Conservation (phyloP, 148 eudicot species). For the Suaeda aralocaspica region DNA sequence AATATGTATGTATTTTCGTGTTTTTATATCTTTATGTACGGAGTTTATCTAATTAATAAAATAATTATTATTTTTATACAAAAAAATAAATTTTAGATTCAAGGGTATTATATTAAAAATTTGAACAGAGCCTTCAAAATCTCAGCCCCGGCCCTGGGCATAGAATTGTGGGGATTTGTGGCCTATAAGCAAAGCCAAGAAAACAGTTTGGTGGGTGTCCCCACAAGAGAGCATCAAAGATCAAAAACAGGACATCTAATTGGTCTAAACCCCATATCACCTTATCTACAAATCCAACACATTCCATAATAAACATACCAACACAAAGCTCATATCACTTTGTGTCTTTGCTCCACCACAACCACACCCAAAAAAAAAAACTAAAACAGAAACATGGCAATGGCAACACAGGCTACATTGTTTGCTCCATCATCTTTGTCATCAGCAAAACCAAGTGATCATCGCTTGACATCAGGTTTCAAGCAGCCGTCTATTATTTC, state of each 20-base stretch:
- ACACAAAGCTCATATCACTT: neutral
- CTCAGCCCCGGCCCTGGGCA: too few species aligned
- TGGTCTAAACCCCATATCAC: constrained; percentile 49
- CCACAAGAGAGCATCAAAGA: constrained; percentile 8
- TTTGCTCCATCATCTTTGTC: constrained; percentile 51
- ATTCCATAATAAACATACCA: neutral
- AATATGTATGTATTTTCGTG: too few species aligned
- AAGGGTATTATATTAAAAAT: too few species aligned
- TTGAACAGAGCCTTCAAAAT: too few species aligned
- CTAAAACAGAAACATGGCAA: constrained; percentile 48
- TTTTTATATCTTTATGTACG: too few species aligned
- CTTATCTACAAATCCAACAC: constrained; percentile 45
- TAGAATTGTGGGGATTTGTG: too few species aligned
- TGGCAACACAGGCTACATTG: constrained; percentile 86
- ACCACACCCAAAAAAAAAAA: constrained; percentile 18
- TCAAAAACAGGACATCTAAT: constrained; percentile 56
- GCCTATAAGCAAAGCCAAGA: too few species aligned
- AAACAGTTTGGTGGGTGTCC: too few species aligned
- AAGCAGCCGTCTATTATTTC: constrained; percentile 25
- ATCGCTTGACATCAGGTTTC: constrained; percentile 26
- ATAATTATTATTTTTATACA: too few species aligned
- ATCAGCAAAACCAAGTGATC: constrained; percentile 28
- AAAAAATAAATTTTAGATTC: too few species aligned
- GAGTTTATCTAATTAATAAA: too few species aligned
- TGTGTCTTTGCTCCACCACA: constrained; percentile 11